Evolutionary conservation across 1,284 basidiomycete species (phyloP), one percentile per base, ranked within the genome.

Genomic region (Puccinia novopanici): DNA sequence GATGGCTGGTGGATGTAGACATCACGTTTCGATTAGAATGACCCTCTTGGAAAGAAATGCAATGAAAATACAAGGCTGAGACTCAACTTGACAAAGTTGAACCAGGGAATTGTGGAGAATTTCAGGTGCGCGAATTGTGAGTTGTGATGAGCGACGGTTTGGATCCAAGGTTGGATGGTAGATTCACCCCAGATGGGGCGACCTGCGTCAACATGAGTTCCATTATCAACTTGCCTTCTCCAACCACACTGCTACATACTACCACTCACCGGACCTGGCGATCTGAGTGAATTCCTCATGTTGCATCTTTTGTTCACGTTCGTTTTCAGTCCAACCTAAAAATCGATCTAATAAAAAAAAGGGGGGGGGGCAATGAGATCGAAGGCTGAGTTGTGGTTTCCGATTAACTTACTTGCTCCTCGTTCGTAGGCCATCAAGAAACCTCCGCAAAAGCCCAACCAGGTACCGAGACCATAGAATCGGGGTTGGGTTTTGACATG

Each of bases 271-370:
- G 2, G 83, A 81, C 70, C 84, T 84, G 22, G 82, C 82, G 12
- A 84, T 84, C 40, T 77, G 54, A 0, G 83, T 82, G 48, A 84
- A 83, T 71, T 79, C 67, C 37, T 59, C 54, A 50, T 79, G 63
- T 50, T 79, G 77, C 54, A 79, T 68, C 40, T 59, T 61, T 57
- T 72, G 52, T 52, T 79, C 77, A n/a, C 67, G 67, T 34, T 84
- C 90, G 88, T 99, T 99, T 88, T 98, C 96, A 30, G 89, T 88
- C 92, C 93, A 95, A 73, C 96, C 96, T 93, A 93, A 95, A 89
- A 99, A 96, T 63, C 96, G 94, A 87, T 92, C 95, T 94, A 84
- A 50, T 63, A 45, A 48, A 24, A 30, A 48, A 82, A 72, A 82
- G 78, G 50, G 70, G 50, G 54, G 59, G 30, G 40, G 24, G 30